Percentiles rank a stretch among this genome's conserved stretches.
Conservation (phyloP, 257 asterid species). For the Pogostemon cablin region DNA sequence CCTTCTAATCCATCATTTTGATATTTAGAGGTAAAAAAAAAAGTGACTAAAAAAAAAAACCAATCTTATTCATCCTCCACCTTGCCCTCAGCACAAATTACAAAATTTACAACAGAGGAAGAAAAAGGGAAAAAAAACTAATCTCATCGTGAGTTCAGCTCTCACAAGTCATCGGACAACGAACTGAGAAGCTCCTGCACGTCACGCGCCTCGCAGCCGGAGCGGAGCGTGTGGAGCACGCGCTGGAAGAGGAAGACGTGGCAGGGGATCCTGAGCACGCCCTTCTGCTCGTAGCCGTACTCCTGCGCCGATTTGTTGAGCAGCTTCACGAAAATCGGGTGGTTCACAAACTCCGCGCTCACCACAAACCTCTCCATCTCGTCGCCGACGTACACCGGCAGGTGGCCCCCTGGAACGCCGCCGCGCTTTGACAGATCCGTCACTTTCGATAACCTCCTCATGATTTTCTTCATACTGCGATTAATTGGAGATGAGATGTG, state of each 20-base stretch:
- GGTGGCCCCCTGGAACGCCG: constrained; percentile 80
- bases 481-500: no score
- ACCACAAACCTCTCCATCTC: constrained; percentile 91
- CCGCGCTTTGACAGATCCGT: not conserved
- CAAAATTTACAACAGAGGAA: no score
- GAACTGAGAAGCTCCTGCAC: constrained; percentile 54
- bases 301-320: constrained; percentile 76
- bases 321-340: constrained; percentile 71
- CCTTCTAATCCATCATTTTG: no score
- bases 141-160: no score
- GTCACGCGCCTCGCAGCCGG: constrained; percentile 40
- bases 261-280: constrained; percentile 87
- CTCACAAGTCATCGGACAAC: constrained; percentile 40
- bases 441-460: no score
- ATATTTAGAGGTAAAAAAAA: no score
- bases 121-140: no score
- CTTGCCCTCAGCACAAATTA: no score
- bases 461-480: no score
- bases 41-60: no score
- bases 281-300: constrained; percentile 84
- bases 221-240: constrained; percentile 70
- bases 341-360: constrained; percentile 76
- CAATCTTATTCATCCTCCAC: no score
- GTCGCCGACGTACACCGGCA: constrained; percentile 91
- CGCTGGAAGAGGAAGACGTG: constrained; percentile 77